Base-by-base conservation (phyloP, 495 filamentous ascomycete genomes). In the Trichoderma erinaceum region DNA sequence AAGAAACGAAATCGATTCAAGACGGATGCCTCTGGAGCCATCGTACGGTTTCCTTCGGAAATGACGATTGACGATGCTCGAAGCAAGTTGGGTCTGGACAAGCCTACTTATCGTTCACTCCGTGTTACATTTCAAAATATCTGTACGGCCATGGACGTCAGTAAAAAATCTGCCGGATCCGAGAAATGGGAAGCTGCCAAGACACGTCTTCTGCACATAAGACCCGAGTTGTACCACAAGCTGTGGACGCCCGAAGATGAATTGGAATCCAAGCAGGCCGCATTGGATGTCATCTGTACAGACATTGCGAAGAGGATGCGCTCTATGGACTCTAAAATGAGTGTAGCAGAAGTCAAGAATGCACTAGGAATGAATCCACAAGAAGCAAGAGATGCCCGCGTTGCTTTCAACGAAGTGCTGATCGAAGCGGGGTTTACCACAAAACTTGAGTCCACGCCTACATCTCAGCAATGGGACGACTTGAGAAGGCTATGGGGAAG, bases 241-340 rank as follows among this genome's bases (percentile, higher is more conserved):
- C 66, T 71, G 65, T 75, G 75, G 70, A 71, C 44, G 12, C 32
- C 52, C 78, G 72, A 41, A 76, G 80, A 52, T 80, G 84, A 64
- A 74, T 78, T 80, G 67, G 56, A 61, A 25, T 3, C 11, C 23
- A 29, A 61, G 25, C 79, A 81, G 23, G 82, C 90, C 65, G 88
- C 91, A 1, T 79, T 95, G 10, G 91, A 95, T 76, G 83, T 91
- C 32, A 86, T 95, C 29, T 91, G 89, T 72, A 87, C 82, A n/a
- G 90, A 93, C 75, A 89, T 93, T 63, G 92, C 89, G 11, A 95
- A 95, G 76, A 80, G 88, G 29, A 89, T 93, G 82, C 82, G 91
- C 48, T 88, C 83, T 0, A 66, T 85, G 38, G 82, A 85, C 66
- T 79, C 78, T n/a, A 78, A 81, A 35, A 86, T 93, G 80, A 88